Evolutionary conservation across 768 basidiomycete genomes (phyloP).

Genomic region (Agrocybe pediades): DNA sequence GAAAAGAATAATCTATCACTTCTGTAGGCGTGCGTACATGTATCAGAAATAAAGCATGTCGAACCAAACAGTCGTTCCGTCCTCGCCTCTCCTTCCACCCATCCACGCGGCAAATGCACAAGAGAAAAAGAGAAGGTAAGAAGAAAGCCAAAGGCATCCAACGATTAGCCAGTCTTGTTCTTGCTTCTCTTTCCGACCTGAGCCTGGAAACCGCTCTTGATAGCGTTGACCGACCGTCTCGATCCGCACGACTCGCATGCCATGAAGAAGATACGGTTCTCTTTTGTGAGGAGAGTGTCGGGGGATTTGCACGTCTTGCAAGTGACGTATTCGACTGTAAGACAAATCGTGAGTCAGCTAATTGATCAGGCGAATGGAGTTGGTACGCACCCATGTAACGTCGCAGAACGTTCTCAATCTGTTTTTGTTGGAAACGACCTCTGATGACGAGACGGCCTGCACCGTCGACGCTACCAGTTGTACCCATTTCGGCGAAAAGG

Average conservation of each 20-base stretch:
- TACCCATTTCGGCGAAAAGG: slow-evolving; percentile 98
- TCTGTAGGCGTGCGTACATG: not conserved
- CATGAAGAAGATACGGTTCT: slow-evolving; percentile 99
- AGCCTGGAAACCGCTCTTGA: slow-evolving; percentile 99
- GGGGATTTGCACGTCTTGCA: slow-evolving; percentile 99
- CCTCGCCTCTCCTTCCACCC: too few relatives aligned
- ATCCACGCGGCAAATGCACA: not conserved
- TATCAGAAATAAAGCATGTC: not conserved
- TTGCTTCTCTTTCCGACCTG: slow-evolving; percentile 89
- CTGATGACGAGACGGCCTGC: slow-evolving; percentile 92
- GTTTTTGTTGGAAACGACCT: slow-evolving; percentile 98
- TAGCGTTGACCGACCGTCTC: slow-evolving; percentile 88
- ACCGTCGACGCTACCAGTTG: slow-evolving; percentile 94
- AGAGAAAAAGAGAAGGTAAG: not conserved
- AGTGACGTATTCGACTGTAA: slow-evolving; percentile 92
- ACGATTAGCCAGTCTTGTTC: slow-evolving; percentile 64
- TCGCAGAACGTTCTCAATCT: slow-evolving; percentile 94
- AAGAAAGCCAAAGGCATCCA: not conserved
- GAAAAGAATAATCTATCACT: not conserved
- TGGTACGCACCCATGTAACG: slow-evolving; percentile 85
- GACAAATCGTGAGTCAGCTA: not conserved
- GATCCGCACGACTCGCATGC: slow-evolving; percentile 90
- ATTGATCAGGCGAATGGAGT: not conserved
- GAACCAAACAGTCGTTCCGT: too few relatives aligned
- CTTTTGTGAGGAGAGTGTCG: slow-evolving; percentile 94